Evolutionary conservation across 2,329 filamentous ascomycete genomes (phyloP), one percentile per base, ranked within the genome.

Genomic region (Colletotrichum sublineola): DNA sequence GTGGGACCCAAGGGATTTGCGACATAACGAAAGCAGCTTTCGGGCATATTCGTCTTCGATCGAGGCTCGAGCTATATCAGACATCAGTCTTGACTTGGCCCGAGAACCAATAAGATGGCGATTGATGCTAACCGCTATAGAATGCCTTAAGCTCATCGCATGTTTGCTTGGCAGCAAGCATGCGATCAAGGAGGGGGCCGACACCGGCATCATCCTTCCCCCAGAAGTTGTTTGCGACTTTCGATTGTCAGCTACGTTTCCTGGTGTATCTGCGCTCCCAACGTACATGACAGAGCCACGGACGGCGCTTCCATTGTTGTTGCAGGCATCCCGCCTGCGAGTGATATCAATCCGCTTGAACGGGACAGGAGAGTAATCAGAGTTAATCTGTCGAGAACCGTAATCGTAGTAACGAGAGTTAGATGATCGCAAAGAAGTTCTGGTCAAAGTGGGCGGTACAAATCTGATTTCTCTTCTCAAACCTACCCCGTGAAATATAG

Each of bases 171-270:
- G 96, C 94, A 82, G 92, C 92, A 80, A 94, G 92, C 94, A 99
- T 97, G 79, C 96, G 96, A 81, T 96, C 94, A 40, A 99, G 88
- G 79, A 99, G 90, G 71, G 96, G 97, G 57, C 88, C 88, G 79
- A 99, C 95, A 80, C 96, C 97, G 63, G 96, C 96, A 87, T 99
- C 96, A 82, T 98, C 96, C 87, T 97, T 98, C 75, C 96, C 96
- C 96, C 96, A 99, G 83, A 99, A 99, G 82, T 99, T 99, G 86
- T 99, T 99, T 79, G 96, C 96, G 85, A 99, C 95, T 95, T 76
- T 68, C 24, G 6, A 15, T n/a, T n/a, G 31, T 71, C 14, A 68
- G 70, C 15, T 53, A n/a, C 40, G 12, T 31, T n/a, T 42, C 7
- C 12, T 33, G 24, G 1, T 15, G 11, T 7, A 48, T 12, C 2